phyloP scores from a whole-genome alignment of 129 eudicot genomes.

The Tagetes patula region DNA sequence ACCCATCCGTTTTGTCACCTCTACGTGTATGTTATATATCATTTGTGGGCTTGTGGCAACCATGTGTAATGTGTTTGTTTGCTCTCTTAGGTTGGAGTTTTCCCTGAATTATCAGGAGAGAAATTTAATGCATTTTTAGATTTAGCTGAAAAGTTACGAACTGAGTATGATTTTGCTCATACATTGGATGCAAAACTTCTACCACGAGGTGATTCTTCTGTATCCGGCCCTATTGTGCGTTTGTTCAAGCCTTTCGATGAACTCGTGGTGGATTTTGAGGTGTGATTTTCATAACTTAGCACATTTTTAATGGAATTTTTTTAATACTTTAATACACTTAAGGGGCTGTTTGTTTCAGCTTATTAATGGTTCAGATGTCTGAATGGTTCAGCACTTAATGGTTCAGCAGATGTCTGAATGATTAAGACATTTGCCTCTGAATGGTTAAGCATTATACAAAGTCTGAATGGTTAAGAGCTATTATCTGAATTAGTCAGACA shows the following conservation, averaged over 20 bases:
- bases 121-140: slow-evolving; percentile 55
- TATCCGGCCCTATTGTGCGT: slow-evolving; percentile 65
- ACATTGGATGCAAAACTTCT: slow-evolving; percentile 68
- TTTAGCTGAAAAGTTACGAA: slow-evolving; percentile 70
- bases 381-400: too few species aligned
- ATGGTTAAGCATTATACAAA: too few species aligned
- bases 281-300: slow-evolving; percentile 20
- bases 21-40: neutral
- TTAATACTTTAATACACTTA: neutral
- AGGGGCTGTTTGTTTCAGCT: too few species aligned
- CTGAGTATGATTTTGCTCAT: slow-evolving; percentile 79
- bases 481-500: too few species aligned
- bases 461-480: too few species aligned
- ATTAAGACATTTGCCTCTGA: too few species aligned
- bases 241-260: slow-evolving; percentile 96
- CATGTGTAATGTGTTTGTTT: slow-evolving; percentile 9
- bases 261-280: slow-evolving; percentile 81
- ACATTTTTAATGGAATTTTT: neutral
- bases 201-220: slow-evolving; percentile 82
- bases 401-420: too few species aligned
- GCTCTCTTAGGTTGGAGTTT: slow-evolving; percentile 70
- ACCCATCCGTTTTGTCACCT: neutral
- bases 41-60: neutral
- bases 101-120: slow-evolving; percentile 88
- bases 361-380: too few species aligned